Base-by-base conservation (phyloP, 768 basidiomycete species). In the Asterophora lycoperdoides region DNA sequence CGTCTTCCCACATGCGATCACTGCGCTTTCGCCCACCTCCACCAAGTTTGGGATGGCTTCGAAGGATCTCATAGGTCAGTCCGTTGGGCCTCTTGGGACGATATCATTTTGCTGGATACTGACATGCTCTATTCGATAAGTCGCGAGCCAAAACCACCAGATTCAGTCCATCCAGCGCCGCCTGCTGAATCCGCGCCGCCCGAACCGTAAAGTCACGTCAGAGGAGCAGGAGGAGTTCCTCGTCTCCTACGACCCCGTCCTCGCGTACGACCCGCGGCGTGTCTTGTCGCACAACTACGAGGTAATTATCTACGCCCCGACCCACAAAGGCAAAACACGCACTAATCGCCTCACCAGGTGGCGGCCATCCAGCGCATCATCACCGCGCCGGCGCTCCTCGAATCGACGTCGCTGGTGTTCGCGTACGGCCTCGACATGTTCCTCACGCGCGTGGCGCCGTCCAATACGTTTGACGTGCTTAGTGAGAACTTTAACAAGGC, bases 401-500 rank as follows among this genome's bases (percentile, higher is more conserved):
- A 98, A 66, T 94, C 92, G 4, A 97, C 93, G 0, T 93, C 93
- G 0, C 68, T 97, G 5, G 79, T 97, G 20, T 83, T 97, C 60
- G 81, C 84, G 1, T 83, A 84, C 58, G 94, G 95, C 4, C 74
- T 93, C 7, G 95, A 98, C 67, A 73, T 97, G 55, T 97, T 97
- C 77, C 71, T 83, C 20, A 90, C 90, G 9, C 80, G 92, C 13
- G 77, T 90, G 4, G 79, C 89, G 33, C 92, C 94, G 1, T 93
- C 91, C 9, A 83, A 80, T 34, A 91, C 92, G 15, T 98, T 98
- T 59, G 95, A 98, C 61, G 83, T 96, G 19, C 78, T 98, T 7
- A 90, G 80, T 58, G 88, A 93, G 64, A 84, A 74, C 60, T 98
- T 98, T 67, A 97, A 97, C 72, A 96, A 97, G 72, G 75, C 71